These are phyloP conservation scores for Parastagonospora nodorum DNA, from an alignment of 2,329 filamentous ascomycete genomes.

Conservation along the genomic window DNA sequence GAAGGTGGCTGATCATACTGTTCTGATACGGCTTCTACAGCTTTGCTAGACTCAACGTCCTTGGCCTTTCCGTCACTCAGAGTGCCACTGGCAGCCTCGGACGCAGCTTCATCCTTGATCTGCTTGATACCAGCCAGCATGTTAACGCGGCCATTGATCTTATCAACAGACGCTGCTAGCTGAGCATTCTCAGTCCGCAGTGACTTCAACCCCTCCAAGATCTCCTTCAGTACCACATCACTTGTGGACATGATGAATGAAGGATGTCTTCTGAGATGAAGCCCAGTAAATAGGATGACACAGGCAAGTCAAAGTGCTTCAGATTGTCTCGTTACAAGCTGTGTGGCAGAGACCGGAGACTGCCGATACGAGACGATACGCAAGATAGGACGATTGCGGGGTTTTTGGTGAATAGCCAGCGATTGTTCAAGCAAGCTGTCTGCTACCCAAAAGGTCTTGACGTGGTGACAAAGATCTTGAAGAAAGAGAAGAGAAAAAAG, in stretches of 20 bases:
- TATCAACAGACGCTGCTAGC: slow-evolving; percentile 62
- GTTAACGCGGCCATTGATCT: slow-evolving; percentile 66
- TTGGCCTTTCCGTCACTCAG: slow-evolving; percentile 34
- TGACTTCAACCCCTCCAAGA: slow-evolving; percentile 60
- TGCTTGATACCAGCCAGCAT: slow-evolving; percentile 64
- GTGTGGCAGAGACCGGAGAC: slow-evolving; percentile 14
- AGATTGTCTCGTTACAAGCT: slow-evolving; percentile 7
- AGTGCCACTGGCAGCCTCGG: slow-evolving; percentile 26
- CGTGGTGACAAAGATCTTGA: slow-evolving; percentile 2
- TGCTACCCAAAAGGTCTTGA: background rate
- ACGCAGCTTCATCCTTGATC: slow-evolving; percentile 56
- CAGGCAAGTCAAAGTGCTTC: slow-evolving; percentile 1
- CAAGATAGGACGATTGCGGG: background rate
- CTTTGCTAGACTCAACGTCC: slow-evolving; percentile 39
- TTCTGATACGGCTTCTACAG: slow-evolving; percentile 46
- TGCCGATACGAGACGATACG: background rate
- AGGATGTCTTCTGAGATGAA: slow-evolving; percentile 7
- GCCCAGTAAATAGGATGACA: background rate
- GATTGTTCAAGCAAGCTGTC: background rate
- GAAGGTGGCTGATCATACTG: slow-evolving; percentile 46
- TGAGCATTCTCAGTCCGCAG: slow-evolving; percentile 61
- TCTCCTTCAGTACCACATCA: slow-evolving; percentile 57
- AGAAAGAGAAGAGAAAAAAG: slow-evolving; percentile 10
- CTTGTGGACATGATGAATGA: slow-evolving; percentile 36
- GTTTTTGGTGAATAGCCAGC: background rate